Evolutionary conservation across 208 protist genomes (phyloP), one percentile per base, ranked within the genome.

Genomic region (Porcisia deanei): DNA sequence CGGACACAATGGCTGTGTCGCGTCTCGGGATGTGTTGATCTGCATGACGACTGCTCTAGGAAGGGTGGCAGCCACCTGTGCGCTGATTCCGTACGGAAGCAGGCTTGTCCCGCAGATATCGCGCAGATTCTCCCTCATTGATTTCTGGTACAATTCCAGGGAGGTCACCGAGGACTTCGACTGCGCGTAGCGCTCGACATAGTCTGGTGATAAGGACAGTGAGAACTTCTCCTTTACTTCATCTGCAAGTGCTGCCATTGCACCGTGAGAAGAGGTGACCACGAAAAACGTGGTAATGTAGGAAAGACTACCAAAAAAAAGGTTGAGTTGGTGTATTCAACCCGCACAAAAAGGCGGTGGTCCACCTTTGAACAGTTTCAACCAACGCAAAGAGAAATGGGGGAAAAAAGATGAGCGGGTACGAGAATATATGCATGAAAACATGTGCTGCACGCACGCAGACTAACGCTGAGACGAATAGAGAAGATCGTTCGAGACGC

Each of bases 1-100:
- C n/a, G 90, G 92, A 14, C 88, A 74, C 64, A 97, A 79, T 3
- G 93, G 89, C 81, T 97, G 93, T 47, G 91, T 97, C 3, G 87
- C 88, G 65, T 97, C 93, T 14, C 93, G 82, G 3, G 90, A 91
- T 7, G 67, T 87, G 54, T 71, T 85, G n/a, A 95, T 87, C 74
- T 97, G 93, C 66, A 95, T 73, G 39, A 97, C 86, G 4, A 92
- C 79, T n/a, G 81, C 34, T 37, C 59, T 81, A 14, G 86, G 77
- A 60, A 97, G 39, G 1, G 77, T 82, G 2, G 82, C 80, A 64
- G 55, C 77, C 1, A 76, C 59, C 67, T 94, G 90, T 0, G 86
- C 85, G 0, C 82, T 78, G 7, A 90, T 80, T 10, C 83, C 87
- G 73, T 85, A 91, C 30, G 90, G 92, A 37, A 94, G 82, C 37